Conservation (phyloP, 2,329 filamentous ascomycete genomes). For the Penicillium sp. region DNA sequence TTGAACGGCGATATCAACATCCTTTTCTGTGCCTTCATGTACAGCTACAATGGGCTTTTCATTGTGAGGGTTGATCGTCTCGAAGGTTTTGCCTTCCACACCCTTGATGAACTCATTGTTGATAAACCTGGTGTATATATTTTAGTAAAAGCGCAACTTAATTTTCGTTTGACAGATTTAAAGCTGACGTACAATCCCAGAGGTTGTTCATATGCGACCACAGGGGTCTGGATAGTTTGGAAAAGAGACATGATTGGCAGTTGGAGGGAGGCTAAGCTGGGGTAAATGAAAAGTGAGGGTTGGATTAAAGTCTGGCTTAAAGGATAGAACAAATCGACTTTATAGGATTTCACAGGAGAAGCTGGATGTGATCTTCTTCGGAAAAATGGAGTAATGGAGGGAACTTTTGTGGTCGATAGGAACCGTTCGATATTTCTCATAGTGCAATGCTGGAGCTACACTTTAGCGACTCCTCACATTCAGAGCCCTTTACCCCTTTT, state of each 20-base stretch:
- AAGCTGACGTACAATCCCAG: slow-evolving; percentile 3
- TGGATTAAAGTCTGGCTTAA: too few relatives aligned
- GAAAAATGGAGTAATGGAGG: too few relatives aligned
- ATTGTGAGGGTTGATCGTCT: background rate
- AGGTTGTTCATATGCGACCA: slow-evolving; percentile 7
- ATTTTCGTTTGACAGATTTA: too few relatives aligned
- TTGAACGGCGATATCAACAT: background rate
- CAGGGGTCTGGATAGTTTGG: background rate
- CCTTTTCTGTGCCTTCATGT: background rate
- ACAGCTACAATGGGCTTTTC: background rate
- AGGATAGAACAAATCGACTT: too few relatives aligned
- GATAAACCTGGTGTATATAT: background rate
- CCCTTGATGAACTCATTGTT: slow-evolving; percentile 9
- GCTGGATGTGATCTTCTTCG: too few relatives aligned
- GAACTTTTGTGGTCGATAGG: too few relatives aligned
- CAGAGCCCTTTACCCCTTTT: too few relatives aligned
- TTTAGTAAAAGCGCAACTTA: too few relatives aligned
- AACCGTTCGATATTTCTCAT: too few relatives aligned
- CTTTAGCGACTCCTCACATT: too few relatives aligned
- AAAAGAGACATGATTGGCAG: slow-evolving; percentile 1
- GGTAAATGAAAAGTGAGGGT: background rate
- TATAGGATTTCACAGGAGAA: too few relatives aligned
- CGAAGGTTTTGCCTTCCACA: background rate
- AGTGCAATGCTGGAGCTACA: too few relatives aligned
- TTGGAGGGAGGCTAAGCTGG: background rate